These are phyloP conservation scores for Torulaspora pretoriensis DNA, from an alignment of 1,139 yeast species.

Conservation along the genomic window DNA sequence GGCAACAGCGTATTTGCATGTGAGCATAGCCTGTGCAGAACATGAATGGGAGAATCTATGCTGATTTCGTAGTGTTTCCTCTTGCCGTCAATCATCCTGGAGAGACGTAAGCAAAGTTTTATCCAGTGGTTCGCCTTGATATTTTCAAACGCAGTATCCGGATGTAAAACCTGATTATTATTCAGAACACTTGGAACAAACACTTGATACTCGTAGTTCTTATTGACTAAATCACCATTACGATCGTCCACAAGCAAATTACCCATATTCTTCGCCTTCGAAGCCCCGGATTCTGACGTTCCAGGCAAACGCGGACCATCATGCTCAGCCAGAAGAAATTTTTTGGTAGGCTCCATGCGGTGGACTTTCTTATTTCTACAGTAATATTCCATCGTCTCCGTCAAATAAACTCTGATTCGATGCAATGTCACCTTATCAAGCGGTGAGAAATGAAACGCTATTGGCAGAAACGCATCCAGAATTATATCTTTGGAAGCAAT, in stretches of 20 bases:
- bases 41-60: conserved; percentile 87
- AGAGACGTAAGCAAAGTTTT: conserved; percentile 74
- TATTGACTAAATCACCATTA: conserved; percentile 41
- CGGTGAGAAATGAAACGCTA: conserved; percentile 80
- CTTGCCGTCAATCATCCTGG: conserved; percentile 55
- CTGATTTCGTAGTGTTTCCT: conserved; percentile 85
- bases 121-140: conserved; percentile 93
- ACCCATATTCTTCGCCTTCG: conserved; percentile 40
- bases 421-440: conserved; percentile 83
- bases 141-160: conserved; percentile 60
- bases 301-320: conserved; percentile 48
- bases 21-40: conserved; percentile 55
- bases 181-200: conserved; percentile 86
- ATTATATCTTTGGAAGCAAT: conserved; percentile 86
- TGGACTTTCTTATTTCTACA: conserved; percentile 84
- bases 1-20: conserved; percentile 65
- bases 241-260: conserved; percentile 40
- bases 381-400: conserved; percentile 87
- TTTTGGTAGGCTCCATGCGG: conserved; percentile 82
- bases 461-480: conserved; percentile 75
- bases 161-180: conserved; percentile 62
- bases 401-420: conserved; percentile 74
- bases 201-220: conserved; percentile 79
- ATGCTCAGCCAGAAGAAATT: conserved; percentile 74
- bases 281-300: conserved; percentile 33